These are phyloP conservation scores for Cordyceps tenuipes DNA, from an alignment of 2,329 filamentous ascomycete genomes.

Conservation along the genomic window DNA sequence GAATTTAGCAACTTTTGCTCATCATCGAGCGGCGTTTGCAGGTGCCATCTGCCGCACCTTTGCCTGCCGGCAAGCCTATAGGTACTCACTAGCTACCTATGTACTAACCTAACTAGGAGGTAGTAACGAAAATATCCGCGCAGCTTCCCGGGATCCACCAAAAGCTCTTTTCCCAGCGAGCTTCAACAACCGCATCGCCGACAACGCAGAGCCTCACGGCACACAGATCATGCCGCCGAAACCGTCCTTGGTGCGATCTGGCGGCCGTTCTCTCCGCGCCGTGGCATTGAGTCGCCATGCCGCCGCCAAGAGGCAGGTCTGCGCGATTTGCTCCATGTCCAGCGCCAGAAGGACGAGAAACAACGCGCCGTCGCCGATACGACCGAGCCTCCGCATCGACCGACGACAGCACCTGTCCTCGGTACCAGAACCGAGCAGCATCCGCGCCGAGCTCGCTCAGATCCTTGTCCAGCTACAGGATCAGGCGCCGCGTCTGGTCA, in stretches of 20 bases:
- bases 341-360: background rate
- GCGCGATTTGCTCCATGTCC: constrained; percentile 9
- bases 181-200: background rate
- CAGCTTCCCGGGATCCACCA: constrained; percentile 5
- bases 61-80: too few species aligned
- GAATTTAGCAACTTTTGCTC: too few species aligned
- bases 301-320: constrained; percentile 2
- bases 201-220: background rate
- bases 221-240: constrained; percentile 8
- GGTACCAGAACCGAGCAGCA: constrained; percentile 19
- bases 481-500: constrained; percentile 52
- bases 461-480: constrained; percentile 53
- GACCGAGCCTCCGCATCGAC: background rate
- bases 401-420: constrained; percentile 16
- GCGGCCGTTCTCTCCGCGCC: background rate
- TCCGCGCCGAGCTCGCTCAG: constrained; percentile 47
- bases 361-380: background rate
- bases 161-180: background rate
- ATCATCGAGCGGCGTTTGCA: background rate
- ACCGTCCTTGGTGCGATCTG: background rate
- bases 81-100: too few species aligned
- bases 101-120: too few species aligned
- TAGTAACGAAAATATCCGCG: background rate
- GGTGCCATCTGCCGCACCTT: constrained; percentile 8
- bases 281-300: background rate